Percentiles rank a stretch among this genome's conserved stretches.
Evolutionary conservation across 2,329 filamentous ascomycete species (phyloP).

Genomic region (Paecilomyces niveus): DNA sequence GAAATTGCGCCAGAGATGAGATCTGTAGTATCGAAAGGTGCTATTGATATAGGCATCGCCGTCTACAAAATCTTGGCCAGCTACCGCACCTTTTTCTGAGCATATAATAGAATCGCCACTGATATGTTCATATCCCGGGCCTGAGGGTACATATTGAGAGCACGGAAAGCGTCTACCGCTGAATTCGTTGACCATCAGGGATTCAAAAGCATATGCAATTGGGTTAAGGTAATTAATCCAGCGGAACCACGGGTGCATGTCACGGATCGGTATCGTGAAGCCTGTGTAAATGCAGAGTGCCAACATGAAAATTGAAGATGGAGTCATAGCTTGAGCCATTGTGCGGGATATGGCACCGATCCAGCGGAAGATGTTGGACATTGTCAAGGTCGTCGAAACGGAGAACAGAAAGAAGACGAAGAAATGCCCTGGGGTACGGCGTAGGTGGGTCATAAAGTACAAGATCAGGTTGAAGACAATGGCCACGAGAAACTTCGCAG

Average conservation of each 20-base stretch:
- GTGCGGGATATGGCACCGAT: conserved; percentile 69
- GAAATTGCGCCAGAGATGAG: conserved; percentile 61
- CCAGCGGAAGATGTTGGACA: conserved; percentile 81
- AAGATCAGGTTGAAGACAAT: conserved; percentile 71
- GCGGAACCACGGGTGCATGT: conserved; percentile 73
- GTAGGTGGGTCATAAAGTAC: conserved; percentile 82
- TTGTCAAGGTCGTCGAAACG: conserved; percentile 64
- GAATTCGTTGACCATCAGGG: conserved; percentile 80
- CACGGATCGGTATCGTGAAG: conserved; percentile 35
- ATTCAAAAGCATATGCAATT: conserved; percentile 72
- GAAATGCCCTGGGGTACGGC: conserved; percentile 66
- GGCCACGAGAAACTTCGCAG: conserved; percentile 67
- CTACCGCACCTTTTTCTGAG: conserved; percentile 50
- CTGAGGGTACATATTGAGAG: conserved; percentile 33
- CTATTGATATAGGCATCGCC: conserved; percentile 53
- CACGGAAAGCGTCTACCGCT: conserved; percentile 44
- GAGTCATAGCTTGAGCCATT: conserved; percentile 50
- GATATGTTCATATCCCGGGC: conserved; percentile 8
- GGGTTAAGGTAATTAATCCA: conserved; percentile 82
- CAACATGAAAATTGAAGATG: conserved; percentile 45
- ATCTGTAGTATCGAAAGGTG: conserved; percentile 51
- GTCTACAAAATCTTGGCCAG: conserved; percentile 46
- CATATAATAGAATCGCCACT: conserved; percentile 45
- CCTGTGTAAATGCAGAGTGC: conserved; percentile 44
- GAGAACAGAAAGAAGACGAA: conserved; percentile 80